Conservation (phyloP, 345 rosid species). For the Ceriops tagal region DNA sequence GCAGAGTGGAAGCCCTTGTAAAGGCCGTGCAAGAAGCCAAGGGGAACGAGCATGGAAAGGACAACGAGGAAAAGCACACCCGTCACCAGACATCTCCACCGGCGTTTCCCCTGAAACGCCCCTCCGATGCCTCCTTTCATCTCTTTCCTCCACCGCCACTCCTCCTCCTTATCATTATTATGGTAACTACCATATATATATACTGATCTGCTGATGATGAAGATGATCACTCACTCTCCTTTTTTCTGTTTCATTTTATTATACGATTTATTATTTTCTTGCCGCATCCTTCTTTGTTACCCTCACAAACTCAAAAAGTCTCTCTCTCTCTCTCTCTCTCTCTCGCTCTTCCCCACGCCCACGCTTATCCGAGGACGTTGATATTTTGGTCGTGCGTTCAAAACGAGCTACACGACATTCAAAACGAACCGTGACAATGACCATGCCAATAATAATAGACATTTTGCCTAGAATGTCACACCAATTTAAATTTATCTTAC, state of each 20-base stretch:
- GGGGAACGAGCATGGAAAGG: constrained; percentile 94
- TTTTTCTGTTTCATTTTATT: neutral
- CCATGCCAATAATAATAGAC: too few species aligned
- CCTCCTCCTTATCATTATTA: constrained; percentile 12
- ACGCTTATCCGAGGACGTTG: too few species aligned
- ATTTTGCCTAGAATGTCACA: too few species aligned
- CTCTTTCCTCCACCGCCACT: constrained; percentile 1
- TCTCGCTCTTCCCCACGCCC: neutral
- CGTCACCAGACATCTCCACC: constrained; percentile 67
- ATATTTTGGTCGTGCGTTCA: too few species aligned
- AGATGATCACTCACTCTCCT: neutral
- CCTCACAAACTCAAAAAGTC: constrained; percentile 10
- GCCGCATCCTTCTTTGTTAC: neutral
- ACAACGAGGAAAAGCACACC: constrained; percentile 80
- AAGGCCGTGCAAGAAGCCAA: constrained; percentile 80
- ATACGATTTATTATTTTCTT: neutral
- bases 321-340: neutral
- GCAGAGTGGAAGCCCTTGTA: constrained; percentile 76
- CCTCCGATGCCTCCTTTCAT: constrained; percentile 40
- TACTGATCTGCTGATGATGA: too few species aligned
- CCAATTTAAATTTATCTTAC: too few species aligned
- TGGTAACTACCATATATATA: too few species aligned
- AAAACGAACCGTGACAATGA: too few species aligned
- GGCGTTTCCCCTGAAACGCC: constrained; percentile 49
- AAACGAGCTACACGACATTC: too few species aligned